Base-by-base conservation (phyloP, 2,329 filamentous ascomycete genomes). In the Incumbomyces delicatus region DNA sequence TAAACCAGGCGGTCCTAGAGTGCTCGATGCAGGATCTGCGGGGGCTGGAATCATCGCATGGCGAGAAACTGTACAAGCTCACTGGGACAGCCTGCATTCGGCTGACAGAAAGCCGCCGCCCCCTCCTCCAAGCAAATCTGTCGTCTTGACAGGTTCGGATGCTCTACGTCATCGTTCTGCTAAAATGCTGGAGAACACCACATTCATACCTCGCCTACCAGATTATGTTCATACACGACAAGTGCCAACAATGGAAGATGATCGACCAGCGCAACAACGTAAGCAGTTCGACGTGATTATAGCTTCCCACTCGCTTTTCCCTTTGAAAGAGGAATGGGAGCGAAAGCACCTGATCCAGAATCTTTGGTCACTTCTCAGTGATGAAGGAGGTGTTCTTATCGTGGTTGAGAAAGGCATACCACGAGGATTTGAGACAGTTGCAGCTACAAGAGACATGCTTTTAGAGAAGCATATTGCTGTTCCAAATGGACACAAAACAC, bases 261-360 rank as follows among this genome's bases (percentile, higher is more conserved):
- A 75, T 16, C 57, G 67, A 39, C 54, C 60, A 7, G 64, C 69
- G 27, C 73, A 75, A 14, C 71, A 75, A 2, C 77, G 83, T 50
- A 95, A 96, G 66, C 76, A 79, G 36, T 95, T 83, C 62, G 92
- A 98, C 60, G 67, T 98, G 4, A 87, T 98, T 55, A 82, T 98
- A 53, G 89, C 88, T 1, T 86, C 88, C 1, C 87, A 98, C 61
- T 76, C 82, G 3, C 73, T 98, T 17, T 81, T 94, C 65, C 77
- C 81, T 1, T 65, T 92, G 3, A 78, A 82, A 50, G 83, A 90
- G 61, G 82, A 84, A 10, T 86, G 82, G 58, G 71, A 84, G 58
- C 83, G 89, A 38, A 89, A 85, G 59, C 77, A 83, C 30, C 74
- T 92, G 44, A 71, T 95, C 16, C 81, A 94, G 60, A 95, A 94